phyloP scores from a whole-genome alignment of 768 basidiomycete species.

The Naganishia randhawae region DNA sequence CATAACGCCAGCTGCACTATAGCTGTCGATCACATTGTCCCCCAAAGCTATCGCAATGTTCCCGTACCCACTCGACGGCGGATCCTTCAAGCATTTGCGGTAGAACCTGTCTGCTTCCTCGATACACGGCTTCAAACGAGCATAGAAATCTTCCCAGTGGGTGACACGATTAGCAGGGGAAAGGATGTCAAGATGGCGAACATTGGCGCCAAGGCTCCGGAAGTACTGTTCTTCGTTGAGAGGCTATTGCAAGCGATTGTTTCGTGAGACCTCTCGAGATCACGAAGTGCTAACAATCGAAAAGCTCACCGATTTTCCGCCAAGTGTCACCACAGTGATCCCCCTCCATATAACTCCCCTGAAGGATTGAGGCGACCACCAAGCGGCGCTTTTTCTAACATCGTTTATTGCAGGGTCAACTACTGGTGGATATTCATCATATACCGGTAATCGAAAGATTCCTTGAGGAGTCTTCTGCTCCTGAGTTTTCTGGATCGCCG shows the following conservation, averaged over 20 bases:
- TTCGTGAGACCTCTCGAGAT: neutral
- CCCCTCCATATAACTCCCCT: slow-evolving; percentile 20
- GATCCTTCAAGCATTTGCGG: neutral
- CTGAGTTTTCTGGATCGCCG: neutral
- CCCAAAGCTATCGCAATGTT: neutral
- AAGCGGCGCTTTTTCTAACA: neutral
- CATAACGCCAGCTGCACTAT: neutral
- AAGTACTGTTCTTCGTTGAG: slow-evolving; percentile 13
- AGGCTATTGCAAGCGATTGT: neutral
- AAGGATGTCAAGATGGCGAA: slow-evolving; percentile 3
- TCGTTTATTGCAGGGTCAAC: slow-evolving; percentile 1
- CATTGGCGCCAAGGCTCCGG: neutral
- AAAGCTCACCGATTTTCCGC: neutral
- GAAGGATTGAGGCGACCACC: slow-evolving; percentile 17
- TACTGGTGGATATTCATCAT: neutral
- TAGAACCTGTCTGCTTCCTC: neutral
- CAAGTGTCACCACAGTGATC: slow-evolving; percentile 17
- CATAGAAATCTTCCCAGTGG: neutral
- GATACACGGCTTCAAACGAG: neutral
- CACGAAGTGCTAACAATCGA: neutral
- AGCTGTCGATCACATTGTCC: neutral
- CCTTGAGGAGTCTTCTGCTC: neutral
- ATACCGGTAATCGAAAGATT: slow-evolving; percentile 3
- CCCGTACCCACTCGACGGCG: neutral
- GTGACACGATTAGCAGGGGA: neutral